These are phyloP conservation scores for Zygotorulaspora florentina DNA, from an alignment of 805 yeast genomes.

Conservation along the genomic window DNA sequence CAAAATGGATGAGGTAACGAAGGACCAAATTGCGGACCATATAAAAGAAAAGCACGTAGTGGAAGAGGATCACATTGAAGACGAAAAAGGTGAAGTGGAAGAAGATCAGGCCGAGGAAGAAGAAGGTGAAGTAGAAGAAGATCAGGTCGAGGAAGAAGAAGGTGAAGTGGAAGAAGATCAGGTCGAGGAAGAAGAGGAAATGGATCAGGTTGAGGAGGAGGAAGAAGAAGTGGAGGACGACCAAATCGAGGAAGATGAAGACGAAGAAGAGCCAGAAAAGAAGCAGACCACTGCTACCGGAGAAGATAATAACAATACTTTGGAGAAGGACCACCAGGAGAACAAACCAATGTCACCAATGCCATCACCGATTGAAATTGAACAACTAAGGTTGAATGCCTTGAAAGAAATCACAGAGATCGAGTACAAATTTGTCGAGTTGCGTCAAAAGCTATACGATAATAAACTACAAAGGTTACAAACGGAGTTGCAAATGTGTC, in stretches of 20 bases:
- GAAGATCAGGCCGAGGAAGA: slow-evolving; percentile 14
- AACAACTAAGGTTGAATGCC: slow-evolving; percentile 27
- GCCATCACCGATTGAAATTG: slow-evolving; percentile 29
- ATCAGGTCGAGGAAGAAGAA: slow-evolving; percentile 21
- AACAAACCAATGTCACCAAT: slow-evolving; percentile 11
- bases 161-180: slow-evolving; percentile 27
- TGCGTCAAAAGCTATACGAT: slow-evolving; percentile 79
- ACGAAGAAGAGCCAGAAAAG: slow-evolving; percentile 11
- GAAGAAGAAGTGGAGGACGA: slow-evolving; percentile 10
- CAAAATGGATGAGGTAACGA: slow-evolving; percentile 15
- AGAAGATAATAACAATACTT: slow-evolving; percentile 13
- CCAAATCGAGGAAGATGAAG: slow-evolving; percentile 7
- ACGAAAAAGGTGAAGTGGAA: slow-evolving; percentile 19
- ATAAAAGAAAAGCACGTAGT: slow-evolving; percentile 10
- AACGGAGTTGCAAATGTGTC: slow-evolving; percentile 80
- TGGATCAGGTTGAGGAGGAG: slow-evolving; percentile 13
- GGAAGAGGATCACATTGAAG: slow-evolving; percentile 14
- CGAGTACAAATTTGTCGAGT: slow-evolving; percentile 79
- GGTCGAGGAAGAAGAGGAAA: slow-evolving; percentile 12
- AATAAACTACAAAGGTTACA: slow-evolving; percentile 75
- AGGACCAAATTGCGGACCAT: slow-evolving; percentile 12
- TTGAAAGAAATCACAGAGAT: slow-evolving; percentile 68
- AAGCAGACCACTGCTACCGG: slow-evolving; percentile 9
- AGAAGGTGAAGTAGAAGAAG: slow-evolving; percentile 21
- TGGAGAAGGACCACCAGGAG: slow-evolving; percentile 20